A percentile compares a stretch with the other conserved stretches of the same genome.
Evolutionary conservation across 306 rosid species (phyloP).

Genomic region (Elaeagnus macrophylla): DNA sequence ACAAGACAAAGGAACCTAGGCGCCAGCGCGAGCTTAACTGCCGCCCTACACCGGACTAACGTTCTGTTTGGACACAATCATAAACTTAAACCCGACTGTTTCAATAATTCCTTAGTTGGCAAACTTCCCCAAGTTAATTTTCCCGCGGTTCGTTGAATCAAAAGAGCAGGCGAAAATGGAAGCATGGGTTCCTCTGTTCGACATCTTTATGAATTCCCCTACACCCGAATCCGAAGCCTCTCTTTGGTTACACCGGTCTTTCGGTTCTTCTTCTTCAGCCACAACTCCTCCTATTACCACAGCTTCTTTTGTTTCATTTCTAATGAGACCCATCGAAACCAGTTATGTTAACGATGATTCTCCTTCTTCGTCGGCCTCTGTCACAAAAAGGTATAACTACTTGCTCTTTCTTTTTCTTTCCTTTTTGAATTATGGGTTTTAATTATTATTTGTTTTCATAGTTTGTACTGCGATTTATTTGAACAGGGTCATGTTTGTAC

Average conservation of each 20-base stretch:
- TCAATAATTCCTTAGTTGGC: background rate
- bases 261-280: conserved; percentile 20
- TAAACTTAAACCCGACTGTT: background rate
- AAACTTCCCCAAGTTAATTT: background rate
- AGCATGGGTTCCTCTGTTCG: conserved; percentile 28
- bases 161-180: conserved; percentile 17
- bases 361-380: conserved; percentile 3
- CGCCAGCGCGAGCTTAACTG: no score
- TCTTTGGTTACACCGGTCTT: conserved; percentile 24
- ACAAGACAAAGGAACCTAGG: no score
- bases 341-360: conserved; percentile 9
- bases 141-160: conserved; percentile 20
- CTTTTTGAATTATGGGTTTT: background rate
- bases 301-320: conserved; percentile 26
- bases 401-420: background rate
- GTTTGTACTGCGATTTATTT: background rate
- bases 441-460: background rate
- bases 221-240: conserved; percentile 34
- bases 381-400: background rate
- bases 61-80: conserved; percentile 11
- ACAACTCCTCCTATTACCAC: conserved; percentile 21
- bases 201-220: conserved; percentile 29
- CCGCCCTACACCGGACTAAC: no score
- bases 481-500: conserved; percentile 25
- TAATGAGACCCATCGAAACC: conserved; percentile 27